Base-by-base conservation (phyloP, 345 rosid species). In the Ailanthus altissimus region DNA sequence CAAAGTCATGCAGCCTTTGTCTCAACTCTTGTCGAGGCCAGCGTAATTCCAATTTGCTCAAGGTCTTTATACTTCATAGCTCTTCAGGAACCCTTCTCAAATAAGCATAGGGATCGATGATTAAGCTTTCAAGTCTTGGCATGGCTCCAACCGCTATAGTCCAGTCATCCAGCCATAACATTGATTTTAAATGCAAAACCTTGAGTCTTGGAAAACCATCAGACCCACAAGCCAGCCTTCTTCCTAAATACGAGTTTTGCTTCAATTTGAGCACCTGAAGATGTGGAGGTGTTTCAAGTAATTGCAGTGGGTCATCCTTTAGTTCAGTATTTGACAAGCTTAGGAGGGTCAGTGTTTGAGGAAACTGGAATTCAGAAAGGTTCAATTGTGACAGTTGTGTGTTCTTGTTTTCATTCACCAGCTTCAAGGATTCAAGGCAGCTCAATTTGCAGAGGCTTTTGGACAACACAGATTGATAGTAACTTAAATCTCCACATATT, bases 151-250 rank as follows among this genome's bases (percentile, higher is more conserved):
- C n/a, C n/a, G n/a, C n/a, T n/a, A n/a, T n/a, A n/a, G n/a, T n/a
- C n/a, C n/a, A n/a, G n/a, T n/a, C n/a, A n/a, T n/a, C n/a, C n/a
- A n/a, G n/a, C n/a, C n/a, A n/a, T n/a, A n/a, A n/a, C n/a, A n/a
- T n/a, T n/a, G n/a, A n/a, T n/a, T n/a, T n/a, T n/a, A n/a, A n/a
- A 70, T 50, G 60, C 47, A 70, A 70, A 5, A 71, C 3, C 16
- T 38, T n/a, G 4, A 53, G 74, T 20, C 13, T 57, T 1, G 50
- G 50, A 6, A 71, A 71, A 2, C 74, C 63, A 53, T 49, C 14
- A 0, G 21, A 12, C 25, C 0, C 1, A 40, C 74, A 71, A 71
- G n/a, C n/a, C n/a, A n/a, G n/a, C n/a, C n/a, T n/a, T n/a, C n/a
- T n/a, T n/a, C n/a, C n/a, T n/a, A n/a, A n/a, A n/a, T n/a, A n/a